Evolutionary conservation across 2,329 filamentous ascomycete genomes (phyloP).

Genomic region (Phialophora chinensis): DNA sequence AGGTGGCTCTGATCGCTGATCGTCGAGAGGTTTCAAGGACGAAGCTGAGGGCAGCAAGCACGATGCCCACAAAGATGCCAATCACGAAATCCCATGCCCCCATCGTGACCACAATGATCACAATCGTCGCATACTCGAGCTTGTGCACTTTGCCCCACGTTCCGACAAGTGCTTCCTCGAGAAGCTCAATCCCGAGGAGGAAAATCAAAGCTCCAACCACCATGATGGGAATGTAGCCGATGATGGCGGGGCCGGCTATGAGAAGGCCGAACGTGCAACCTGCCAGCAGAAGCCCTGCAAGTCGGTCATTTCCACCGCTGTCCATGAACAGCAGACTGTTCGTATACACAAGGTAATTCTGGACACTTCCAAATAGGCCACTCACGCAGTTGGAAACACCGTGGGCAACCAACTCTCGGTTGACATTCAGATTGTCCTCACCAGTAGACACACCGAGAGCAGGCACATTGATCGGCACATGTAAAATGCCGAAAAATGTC

Average conservation of each 20-base stretch:
- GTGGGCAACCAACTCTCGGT: slow-evolving; percentile 89
- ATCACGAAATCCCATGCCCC: slow-evolving; percentile 95
- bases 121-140: slow-evolving; percentile 85
- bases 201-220: slow-evolving; percentile 96
- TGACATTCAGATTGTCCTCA: slow-evolving; percentile 89
- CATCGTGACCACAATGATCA: slow-evolving; percentile 93
- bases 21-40: slow-evolving; percentile 90
- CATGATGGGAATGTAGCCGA: slow-evolving; percentile 95
- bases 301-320: slow-evolving; percentile 83
- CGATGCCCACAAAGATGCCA: slow-evolving; percentile 88
- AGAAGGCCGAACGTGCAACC: slow-evolving; percentile 79
- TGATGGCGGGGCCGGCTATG: slow-evolving; percentile 82
- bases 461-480: slow-evolving; percentile 97
- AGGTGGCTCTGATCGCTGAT: slow-evolving; percentile 87
- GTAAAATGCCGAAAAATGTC: slow-evolving; percentile 95
- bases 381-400: slow-evolving; percentile 92
- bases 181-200: slow-evolving; percentile 87
- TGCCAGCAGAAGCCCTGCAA: slow-evolving; percentile 86
- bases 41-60: slow-evolving; percentile 87
- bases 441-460: slow-evolving; percentile 87
- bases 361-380: slow-evolving; percentile 83
- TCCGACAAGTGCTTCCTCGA: slow-evolving; percentile 85
- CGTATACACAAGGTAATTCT: slow-evolving; percentile 96
- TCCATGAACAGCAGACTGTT: slow-evolving; percentile 97
- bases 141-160: slow-evolving; percentile 86